Conservation (phyloP, 495 filamentous ascomycete genomes). For the Elaphomyces granulatus region DNA sequence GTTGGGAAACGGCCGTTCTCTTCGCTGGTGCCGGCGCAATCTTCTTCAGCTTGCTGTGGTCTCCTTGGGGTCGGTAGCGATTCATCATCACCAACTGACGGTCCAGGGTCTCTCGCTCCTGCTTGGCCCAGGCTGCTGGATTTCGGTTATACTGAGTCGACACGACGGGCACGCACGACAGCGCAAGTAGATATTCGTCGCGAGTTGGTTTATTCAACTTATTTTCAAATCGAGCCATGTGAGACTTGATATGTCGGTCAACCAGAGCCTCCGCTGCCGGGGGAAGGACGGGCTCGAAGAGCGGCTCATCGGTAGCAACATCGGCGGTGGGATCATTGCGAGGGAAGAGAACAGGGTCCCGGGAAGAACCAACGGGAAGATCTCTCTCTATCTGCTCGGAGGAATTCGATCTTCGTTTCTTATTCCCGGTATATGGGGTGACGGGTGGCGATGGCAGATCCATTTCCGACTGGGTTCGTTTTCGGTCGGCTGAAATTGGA, state of each 20-base stretch:
- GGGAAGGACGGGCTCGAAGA: conserved; percentile 39
- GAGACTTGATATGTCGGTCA: conserved; percentile 51
- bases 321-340: conserved; percentile 28
- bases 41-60: conserved; percentile 28
- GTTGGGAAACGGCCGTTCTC: conserved; percentile 12
- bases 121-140: conserved; percentile 43
- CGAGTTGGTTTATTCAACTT: conserved; percentile 47
- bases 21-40: conserved; percentile 33
- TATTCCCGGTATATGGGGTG: conserved; percentile 47
- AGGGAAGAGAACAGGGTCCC: conserved; percentile 51
- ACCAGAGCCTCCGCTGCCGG: conserved; percentile 39
- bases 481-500: conserved; percentile 36
- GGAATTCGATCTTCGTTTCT: conserved; percentile 32
- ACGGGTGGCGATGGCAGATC: conserved; percentile 56
- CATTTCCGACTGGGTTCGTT: conserved; percentile 34
- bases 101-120: conserved; percentile 48
- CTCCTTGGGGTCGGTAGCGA: conserved; percentile 18
- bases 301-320: conserved; percentile 35
- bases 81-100: conserved; percentile 34
- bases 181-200: conserved; percentile 54
- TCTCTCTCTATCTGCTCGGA: conserved; percentile 28
- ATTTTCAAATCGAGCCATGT: conserved; percentile 40
- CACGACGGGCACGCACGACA: conserved; percentile 53
- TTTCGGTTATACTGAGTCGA: conserved; percentile 43
- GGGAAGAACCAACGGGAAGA: conserved; percentile 20